These are phyloP conservation scores for Sclerotinia spermophila DNA, from an alignment of 2,329 filamentous ascomycete genomes.

Conservation along the genomic window DNA sequence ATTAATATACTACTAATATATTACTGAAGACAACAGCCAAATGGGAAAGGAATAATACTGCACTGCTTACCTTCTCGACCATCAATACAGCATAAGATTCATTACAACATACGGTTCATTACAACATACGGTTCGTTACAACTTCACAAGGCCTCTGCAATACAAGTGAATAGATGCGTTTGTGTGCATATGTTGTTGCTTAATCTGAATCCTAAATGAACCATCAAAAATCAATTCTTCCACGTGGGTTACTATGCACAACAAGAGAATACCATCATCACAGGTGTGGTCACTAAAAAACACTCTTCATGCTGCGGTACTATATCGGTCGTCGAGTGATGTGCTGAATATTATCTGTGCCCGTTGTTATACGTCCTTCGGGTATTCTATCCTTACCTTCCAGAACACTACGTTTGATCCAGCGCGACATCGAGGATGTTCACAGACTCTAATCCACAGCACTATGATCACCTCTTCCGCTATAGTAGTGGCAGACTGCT, in stretches of 20 bases:
- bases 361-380: neutral
- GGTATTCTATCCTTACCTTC: neutral
- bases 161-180: neutral
- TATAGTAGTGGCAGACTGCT: neutral
- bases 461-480: neutral
- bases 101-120: too few species aligned
- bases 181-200: neutral
- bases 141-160: neutral
- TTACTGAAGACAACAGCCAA: neutral
- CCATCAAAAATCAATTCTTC: neutral
- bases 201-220: neutral
- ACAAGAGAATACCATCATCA: neutral
- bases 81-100: too few species aligned
- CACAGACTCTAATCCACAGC: neutral
- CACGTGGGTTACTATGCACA: neutral
- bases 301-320: neutral
- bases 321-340: neutral
- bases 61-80: too few species aligned
- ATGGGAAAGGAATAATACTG: too few species aligned
- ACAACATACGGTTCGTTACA: too few species aligned
- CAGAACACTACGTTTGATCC: neutral
- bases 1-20: accelerated
- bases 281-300: neutral
- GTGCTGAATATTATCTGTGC: neutral
- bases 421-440: neutral